These are phyloP conservation scores for Brassica cretica DNA, from an alignment of 345 rosid genomes.

Conservation along the genomic window DNA sequence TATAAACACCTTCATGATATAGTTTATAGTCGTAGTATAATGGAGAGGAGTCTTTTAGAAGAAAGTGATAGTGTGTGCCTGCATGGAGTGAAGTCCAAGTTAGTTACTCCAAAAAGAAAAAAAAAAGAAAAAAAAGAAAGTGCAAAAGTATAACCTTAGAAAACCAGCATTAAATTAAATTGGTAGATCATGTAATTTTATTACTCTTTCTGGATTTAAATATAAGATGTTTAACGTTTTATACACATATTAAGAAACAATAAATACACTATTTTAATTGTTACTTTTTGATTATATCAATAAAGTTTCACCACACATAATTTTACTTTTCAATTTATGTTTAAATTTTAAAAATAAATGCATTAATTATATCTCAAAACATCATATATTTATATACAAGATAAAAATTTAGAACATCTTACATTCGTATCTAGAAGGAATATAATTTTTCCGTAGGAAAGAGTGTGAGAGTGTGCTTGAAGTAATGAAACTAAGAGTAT, in stretches of 20 bases:
- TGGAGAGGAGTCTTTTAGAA: conserved; percentile 29
- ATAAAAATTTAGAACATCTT: too few species aligned
- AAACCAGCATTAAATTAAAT: conserved; percentile 34
- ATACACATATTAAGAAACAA: too few species aligned
- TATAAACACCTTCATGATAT: background rate
- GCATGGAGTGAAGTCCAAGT: conserved; percentile 40
- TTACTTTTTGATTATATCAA: too few species aligned
- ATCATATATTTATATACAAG: too few species aligned
- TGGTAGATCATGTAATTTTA: conserved; percentile 15
- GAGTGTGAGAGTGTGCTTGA: conserved; percentile 40
- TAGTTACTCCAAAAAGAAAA: conserved; percentile 31
- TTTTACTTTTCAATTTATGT: too few species aligned
- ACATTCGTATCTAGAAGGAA: too few species aligned
- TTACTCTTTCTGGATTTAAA: background rate
- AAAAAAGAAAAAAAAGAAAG: conserved; percentile 8
- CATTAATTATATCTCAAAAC: too few species aligned
- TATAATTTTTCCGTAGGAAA: background rate
- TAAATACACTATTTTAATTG: too few species aligned
- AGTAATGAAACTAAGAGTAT: conserved; percentile 33
- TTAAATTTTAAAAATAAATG: too few species aligned
- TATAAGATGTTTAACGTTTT: too few species aligned
- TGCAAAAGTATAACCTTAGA: conserved; percentile 35
- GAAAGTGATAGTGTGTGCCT: conserved; percentile 33
- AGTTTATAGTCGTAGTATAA: conserved; percentile 29
- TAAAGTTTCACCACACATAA: too few species aligned